Conservation (phyloP, 2,329 filamentous ascomycete genomes). For the Neonectria magnoliae region DNA sequence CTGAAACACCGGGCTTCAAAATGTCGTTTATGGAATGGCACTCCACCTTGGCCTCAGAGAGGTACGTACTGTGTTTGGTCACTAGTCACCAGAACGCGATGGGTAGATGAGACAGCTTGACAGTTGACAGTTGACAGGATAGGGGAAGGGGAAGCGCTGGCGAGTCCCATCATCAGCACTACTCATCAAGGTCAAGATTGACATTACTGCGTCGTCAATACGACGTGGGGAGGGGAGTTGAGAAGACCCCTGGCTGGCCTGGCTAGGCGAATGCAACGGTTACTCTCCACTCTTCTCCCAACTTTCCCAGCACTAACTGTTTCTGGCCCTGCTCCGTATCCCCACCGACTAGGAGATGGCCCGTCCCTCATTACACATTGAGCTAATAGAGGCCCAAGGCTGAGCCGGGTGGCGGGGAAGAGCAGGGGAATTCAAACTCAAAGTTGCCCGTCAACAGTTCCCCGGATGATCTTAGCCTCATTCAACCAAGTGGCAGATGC, state of each 20-base stretch:
- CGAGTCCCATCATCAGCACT: background rate
- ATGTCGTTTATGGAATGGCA: background rate
- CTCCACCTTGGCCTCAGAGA: background rate
- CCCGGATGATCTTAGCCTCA: slow-evolving; percentile 2
- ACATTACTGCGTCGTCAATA: background rate
- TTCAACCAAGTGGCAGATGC: background rate
- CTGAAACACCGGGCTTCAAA: background rate
- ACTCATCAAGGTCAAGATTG: background rate
- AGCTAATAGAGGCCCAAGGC: background rate
- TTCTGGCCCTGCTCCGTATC: background rate
- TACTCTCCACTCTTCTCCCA: background rate
- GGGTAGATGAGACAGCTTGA: background rate
- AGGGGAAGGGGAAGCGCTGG: background rate
- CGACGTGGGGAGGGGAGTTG: background rate
- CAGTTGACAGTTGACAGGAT: background rate
- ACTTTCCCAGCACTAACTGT: background rate
- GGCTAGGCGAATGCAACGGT: background rate
- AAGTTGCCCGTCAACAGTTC: background rate
- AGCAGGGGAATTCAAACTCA: background rate
- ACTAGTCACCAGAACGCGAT: background rate
- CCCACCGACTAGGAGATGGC: background rate
- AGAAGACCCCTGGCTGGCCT: background rate
- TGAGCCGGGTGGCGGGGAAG: background rate
- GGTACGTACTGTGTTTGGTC: too few relatives aligned
- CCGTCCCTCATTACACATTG: background rate